These are phyloP conservation scores for Pyrus betulifolia DNA, from an alignment of 306 rosid species.

Conservation along the genomic window DNA sequence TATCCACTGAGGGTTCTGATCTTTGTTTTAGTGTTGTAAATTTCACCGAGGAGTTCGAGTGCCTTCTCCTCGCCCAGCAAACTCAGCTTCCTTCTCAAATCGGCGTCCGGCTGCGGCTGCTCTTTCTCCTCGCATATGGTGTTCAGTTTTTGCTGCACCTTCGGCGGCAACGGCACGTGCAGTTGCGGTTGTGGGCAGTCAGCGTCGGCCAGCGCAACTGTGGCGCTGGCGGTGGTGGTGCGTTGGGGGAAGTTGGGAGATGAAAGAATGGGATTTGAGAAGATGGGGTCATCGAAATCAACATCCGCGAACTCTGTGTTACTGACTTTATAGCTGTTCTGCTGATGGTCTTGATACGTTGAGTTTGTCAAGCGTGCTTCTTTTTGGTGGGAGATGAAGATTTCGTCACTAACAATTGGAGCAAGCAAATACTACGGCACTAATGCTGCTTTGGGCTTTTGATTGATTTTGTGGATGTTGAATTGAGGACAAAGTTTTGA, in stretches of 20 bases:
- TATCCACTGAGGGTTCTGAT: constrained; percentile 10
- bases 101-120: background rate
- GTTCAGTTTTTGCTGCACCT: constrained; percentile 14
- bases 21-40: background rate
- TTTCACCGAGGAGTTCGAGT: background rate
- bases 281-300: background rate
- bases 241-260: background rate
- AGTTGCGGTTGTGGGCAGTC: background rate
- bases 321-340: background rate
- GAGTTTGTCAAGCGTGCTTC: too few species aligned
- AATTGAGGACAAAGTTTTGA: too few species aligned
- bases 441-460: too few species aligned
- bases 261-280: background rate
- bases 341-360: background rate
- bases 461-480: too few species aligned
- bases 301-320: background rate
- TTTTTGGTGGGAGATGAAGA: too few species aligned
- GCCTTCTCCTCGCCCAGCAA: constrained; percentile 21
- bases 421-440: too few species aligned
- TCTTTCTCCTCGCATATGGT: constrained; percentile 6
- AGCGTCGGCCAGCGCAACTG: too few species aligned
- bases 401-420: too few species aligned
- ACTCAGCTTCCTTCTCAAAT: constrained; percentile 2
- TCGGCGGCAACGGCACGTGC: constrained; percentile 15
- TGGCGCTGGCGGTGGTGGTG: background rate